Conservation (phyloP, 352 stramenopile species). For the Peronospora belbahrii region DNA sequence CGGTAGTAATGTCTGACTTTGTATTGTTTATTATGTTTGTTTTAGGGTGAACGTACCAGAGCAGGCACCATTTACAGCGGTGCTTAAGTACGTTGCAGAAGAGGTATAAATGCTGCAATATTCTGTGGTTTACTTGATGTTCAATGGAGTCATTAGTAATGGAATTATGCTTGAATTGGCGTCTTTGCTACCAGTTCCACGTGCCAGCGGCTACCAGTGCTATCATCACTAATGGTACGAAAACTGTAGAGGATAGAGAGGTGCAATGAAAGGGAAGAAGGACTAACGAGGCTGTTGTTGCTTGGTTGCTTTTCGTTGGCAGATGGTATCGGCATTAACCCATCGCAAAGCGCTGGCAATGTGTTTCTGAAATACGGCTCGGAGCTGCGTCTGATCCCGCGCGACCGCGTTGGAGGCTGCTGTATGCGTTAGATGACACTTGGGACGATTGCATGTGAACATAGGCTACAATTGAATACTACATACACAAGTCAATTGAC, state of each 20-base stretch:
- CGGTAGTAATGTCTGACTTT: neutral
- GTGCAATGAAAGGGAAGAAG: neutral
- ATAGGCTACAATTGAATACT: neutral
- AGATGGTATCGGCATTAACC: constrained; percentile 85
- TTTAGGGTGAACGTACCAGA: constrained; percentile 71
- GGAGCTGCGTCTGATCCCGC: constrained; percentile 76
- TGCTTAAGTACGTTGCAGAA: constrained; percentile 82
- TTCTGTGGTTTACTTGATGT: neutral
- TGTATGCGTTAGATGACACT: neutral
- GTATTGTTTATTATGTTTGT: constrained; percentile 2
- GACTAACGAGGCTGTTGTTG: constrained; percentile 7
- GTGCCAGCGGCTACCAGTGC: constrained; percentile 72
- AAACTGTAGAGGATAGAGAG: neutral
- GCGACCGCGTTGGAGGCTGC: constrained; percentile 64
- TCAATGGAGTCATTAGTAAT: constrained; percentile 6
- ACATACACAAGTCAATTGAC: neutral
- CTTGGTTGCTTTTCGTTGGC: neutral
- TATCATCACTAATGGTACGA: constrained; percentile 83
- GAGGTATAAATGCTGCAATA: constrained; percentile 29
- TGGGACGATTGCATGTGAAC: neutral
- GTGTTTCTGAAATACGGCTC: constrained; percentile 82
- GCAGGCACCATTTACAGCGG: constrained; percentile 72
- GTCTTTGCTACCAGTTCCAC: constrained; percentile 43
- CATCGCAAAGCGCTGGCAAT: constrained; percentile 69
- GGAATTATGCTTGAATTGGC: constrained; percentile 2